A percentile compares a stretch with the other conserved stretches of the same genome.
Conservation (phyloP, 208 protist species). For the Leishmania turanica region DNA sequence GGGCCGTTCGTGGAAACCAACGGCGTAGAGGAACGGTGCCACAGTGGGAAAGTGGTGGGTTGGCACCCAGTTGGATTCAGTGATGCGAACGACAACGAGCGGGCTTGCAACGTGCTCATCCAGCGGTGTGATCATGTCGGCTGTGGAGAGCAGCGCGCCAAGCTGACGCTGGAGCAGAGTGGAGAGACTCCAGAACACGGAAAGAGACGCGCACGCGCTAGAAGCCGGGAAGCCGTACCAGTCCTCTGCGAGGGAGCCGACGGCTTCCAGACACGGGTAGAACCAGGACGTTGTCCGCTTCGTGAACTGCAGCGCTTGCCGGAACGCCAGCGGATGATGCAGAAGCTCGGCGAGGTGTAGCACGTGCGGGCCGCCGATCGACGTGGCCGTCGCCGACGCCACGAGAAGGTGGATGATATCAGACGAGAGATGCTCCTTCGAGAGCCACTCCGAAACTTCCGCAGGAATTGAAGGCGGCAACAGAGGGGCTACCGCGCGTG, state of each 20-base stretch:
- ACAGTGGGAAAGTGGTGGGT: slow-evolving; percentile 57
- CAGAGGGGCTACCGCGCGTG: neutral
- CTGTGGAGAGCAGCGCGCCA: slow-evolving; percentile 23
- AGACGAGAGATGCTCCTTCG: slow-evolving; percentile 19
- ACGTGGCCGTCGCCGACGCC: slow-evolving; percentile 10
- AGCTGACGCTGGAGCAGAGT: slow-evolving; percentile 60
- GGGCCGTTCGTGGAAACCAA: slow-evolving; percentile 36
- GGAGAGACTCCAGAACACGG: slow-evolving; percentile 80
- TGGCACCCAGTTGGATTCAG: slow-evolving; percentile 45
- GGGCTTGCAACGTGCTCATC: slow-evolving; percentile 78
- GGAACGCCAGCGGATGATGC: slow-evolving; percentile 46
- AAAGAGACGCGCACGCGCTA: slow-evolving; percentile 40
- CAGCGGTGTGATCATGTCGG: slow-evolving; percentile 37
- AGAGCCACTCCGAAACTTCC: slow-evolving; percentile 3
- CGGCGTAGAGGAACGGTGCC: slow-evolving; percentile 52
- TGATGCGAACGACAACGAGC: slow-evolving; percentile 57
- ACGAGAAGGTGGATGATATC: slow-evolving; percentile 30
- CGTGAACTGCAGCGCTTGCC: slow-evolving; percentile 35
- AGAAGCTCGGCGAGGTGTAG: slow-evolving; percentile 49
- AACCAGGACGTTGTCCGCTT: slow-evolving; percentile 65
- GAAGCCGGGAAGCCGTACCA: slow-evolving; percentile 54
- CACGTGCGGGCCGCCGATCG: slow-evolving; percentile 17
- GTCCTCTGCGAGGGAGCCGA: slow-evolving; percentile 45
- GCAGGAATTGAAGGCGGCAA: neutral
- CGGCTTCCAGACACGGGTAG: slow-evolving; percentile 64